Conservation (phyloP, 2,329 filamentous ascomycete species). For the Exophiala aquamarina region DNA sequence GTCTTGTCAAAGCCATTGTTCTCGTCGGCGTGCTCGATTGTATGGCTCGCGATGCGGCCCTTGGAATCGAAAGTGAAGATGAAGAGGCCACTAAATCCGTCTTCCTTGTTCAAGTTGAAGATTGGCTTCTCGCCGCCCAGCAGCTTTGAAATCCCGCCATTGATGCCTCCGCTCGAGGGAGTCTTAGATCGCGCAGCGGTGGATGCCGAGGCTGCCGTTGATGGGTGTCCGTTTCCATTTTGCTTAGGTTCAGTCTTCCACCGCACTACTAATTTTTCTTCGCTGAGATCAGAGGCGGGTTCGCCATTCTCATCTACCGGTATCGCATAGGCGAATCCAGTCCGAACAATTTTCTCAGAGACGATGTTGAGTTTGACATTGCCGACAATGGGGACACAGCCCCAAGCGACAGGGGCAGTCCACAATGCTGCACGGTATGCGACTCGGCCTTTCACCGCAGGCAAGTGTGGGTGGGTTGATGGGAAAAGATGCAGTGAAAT, state of each 20-base stretch:
- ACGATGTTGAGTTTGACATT: slow-evolving; percentile 86
- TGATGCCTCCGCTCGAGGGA: slow-evolving; percentile 30
- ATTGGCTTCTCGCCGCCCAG: slow-evolving; percentile 54
- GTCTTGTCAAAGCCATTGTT: slow-evolving; percentile 80
- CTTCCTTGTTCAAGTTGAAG: slow-evolving; percentile 56
- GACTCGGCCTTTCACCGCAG: slow-evolving; percentile 85
- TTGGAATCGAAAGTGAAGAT: slow-evolving; percentile 93
- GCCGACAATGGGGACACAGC: slow-evolving; percentile 82
- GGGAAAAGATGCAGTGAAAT: slow-evolving; percentile 65
- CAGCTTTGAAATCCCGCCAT: slow-evolving; percentile 44
- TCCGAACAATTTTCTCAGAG: slow-evolving; percentile 82
- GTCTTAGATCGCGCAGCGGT: slow-evolving; percentile 11
- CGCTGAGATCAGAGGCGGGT: slow-evolving; percentile 33
- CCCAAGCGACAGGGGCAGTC: slow-evolving; percentile 96
- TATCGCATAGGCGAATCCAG: slow-evolving; percentile 38
- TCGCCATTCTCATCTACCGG: slow-evolving; percentile 36
- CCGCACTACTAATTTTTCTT: slow-evolving; percentile 83
- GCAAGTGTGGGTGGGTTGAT: slow-evolving; percentile 65
- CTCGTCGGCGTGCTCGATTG: slow-evolving; percentile 89
- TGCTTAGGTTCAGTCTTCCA: slow-evolving; percentile 68
- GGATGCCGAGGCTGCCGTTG: slow-evolving; percentile 25
- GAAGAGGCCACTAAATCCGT: slow-evolving; percentile 80
- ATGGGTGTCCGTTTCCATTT: slow-evolving; percentile 12
- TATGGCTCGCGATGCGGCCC: slow-evolving; percentile 81
- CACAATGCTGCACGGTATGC: slow-evolving; percentile 91